Base-by-base conservation (phyloP, 139 green algal genomes). In the Chlamydomonas urium region DNA sequence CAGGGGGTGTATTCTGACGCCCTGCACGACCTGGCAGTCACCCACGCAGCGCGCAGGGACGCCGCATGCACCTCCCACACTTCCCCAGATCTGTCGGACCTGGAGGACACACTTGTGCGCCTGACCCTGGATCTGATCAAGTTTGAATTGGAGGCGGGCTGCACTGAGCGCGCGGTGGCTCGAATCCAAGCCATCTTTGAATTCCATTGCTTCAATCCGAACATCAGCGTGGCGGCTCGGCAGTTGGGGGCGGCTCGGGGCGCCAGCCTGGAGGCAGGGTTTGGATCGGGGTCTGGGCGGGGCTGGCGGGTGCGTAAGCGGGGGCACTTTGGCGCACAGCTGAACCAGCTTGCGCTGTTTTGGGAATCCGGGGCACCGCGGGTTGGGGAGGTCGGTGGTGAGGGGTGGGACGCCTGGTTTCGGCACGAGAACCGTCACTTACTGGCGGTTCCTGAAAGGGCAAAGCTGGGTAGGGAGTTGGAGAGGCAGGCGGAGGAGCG, bases 301-400 rank as follows among this genome's bases (percentile, higher is more conserved):
- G 17, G 23, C 21, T 32, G 19, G 29, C 60, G 31, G 6, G 32
- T 48, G 35, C 33, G 56, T 8, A 50, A 50, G 42, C 42, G 10
- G 14, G 42, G 42, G 42, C 31, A 83, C 77, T 61, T n/a, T 62
- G 48, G 47, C 6, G 73, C 76, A 31, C 80, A 90, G 77, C 63
- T 85, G 76, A 65, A 74, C n/a, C 61, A 83, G 58, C 96, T 96
- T 69, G 61, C 83, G 33, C 83, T 75, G 23, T 96, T 90, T 45
- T 96, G 88, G 90, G 72, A 81, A 26, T 70, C 71, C n/a, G 80
- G 70, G 1, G 79, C 70, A 5, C 67, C 87, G 1, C 72, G 90
- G 4, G 37, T 90, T 26, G 87, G 88, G 2, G 83, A 91, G 71
- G 58, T 76, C 3, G 81, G 88, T 10, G 83, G 62, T 0, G 19